Conservation (phyloP, 768 basidiomycete genomes). For the Grammothele lineata region DNA sequence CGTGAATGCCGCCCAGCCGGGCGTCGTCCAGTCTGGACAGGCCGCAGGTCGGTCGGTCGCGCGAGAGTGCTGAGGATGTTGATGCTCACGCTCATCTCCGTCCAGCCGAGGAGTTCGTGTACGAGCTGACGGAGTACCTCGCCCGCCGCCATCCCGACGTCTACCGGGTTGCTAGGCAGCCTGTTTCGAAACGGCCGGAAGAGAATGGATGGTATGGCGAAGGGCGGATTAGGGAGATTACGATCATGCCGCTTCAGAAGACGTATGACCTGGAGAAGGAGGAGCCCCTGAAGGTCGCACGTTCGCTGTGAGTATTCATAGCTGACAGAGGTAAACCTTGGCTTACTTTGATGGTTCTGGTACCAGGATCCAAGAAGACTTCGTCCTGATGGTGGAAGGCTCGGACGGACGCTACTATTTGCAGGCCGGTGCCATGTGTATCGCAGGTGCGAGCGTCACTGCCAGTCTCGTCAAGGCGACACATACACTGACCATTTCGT, state of each 20-base stretch:
- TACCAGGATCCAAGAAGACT: conserved; percentile 21
- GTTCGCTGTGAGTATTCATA: conserved; percentile 47
- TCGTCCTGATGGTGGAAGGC: conserved; percentile 26
- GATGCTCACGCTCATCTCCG: background rate
- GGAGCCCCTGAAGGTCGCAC: conserved; percentile 57
- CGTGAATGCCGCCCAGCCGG: conserved; percentile 46
- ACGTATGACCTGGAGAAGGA: conserved; percentile 50
- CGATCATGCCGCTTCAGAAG: conserved; percentile 42
- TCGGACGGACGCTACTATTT: conserved; percentile 69
- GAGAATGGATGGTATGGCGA: conserved; percentile 36
- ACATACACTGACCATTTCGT: conserved; percentile 3
- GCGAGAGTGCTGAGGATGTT: background rate
- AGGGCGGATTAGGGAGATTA: conserved; percentile 47
- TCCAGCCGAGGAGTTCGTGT: conserved; percentile 62
- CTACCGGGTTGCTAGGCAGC: conserved; percentile 45
- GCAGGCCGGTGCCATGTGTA: conserved; percentile 66
- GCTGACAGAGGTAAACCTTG: too few relatives aligned
- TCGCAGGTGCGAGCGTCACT: conserved; percentile 45
- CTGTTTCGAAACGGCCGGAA: conserved; percentile 10
- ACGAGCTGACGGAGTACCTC: conserved; percentile 67
- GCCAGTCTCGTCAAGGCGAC: background rate
- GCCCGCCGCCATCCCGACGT: conserved; percentile 55
- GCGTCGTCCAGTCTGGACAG: conserved; percentile 18
- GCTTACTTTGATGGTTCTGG: background rate
- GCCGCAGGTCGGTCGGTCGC: conserved; percentile 15